Percentiles rank a stretch among this genome's conserved stretches.
These are phyloP conservation scores for Aspergillus ellipticus DNA, from an alignment of 495 filamentous ascomycete genomes.

Conservation along the genomic window DNA sequence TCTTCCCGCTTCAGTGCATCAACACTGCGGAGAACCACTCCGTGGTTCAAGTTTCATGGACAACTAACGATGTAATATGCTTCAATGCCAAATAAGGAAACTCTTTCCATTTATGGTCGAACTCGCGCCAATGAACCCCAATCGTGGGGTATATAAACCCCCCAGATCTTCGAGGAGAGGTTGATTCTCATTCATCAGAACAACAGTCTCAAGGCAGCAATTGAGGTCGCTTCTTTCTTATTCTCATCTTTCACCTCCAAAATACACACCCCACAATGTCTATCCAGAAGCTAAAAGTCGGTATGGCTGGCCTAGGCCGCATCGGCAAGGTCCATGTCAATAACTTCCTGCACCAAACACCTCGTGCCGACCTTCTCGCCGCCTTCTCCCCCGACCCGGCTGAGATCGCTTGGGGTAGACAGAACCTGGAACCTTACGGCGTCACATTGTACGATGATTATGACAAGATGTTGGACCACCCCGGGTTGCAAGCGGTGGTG, in stretches of 20 bases:
- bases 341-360: constrained; percentile 38
- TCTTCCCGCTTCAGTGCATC: not conserved
- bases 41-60: not conserved
- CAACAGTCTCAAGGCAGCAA: too few relatives aligned
- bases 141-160: not conserved
- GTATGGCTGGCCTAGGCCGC: constrained; percentile 46
- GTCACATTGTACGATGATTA: constrained; percentile 40
- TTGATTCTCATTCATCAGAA: not conserved
- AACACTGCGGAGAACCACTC: not conserved
- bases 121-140: not conserved
- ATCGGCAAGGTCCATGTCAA: constrained; percentile 47
- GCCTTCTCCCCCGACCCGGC: constrained; percentile 35
- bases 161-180: not conserved
- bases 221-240: not conserved
- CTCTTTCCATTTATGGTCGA: not conserved
- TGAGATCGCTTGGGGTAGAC: constrained; percentile 23
- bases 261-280: constrained; percentile 23
- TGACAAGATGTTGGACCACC: constrained; percentile 46
- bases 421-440: constrained; percentile 36
- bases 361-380: constrained; percentile 45
- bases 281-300: constrained; percentile 35
- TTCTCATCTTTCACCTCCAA: not conserved
- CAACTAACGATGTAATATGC: not conserved
- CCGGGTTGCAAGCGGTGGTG: constrained; percentile 45
- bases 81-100: not conserved